Percentiles rank a stretch among this genome's conserved stretches.
These are phyloP conservation scores for Phycomyces blakesleeanus DNA, from an alignment of 192 early-diverging fungal species.

Conservation along the genomic window DNA sequence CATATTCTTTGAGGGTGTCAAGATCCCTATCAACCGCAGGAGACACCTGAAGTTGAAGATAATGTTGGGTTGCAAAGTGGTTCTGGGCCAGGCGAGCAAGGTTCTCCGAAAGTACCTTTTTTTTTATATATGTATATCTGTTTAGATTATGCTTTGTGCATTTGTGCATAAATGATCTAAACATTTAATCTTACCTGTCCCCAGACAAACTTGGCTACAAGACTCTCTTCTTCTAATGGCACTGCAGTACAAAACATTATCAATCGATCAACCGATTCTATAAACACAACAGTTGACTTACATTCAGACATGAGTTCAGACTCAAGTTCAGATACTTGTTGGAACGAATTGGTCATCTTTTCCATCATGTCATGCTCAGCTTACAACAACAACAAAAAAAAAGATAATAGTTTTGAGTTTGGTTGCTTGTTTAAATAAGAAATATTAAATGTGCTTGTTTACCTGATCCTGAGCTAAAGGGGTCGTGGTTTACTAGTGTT, in stretches of 20 bases:
- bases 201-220: slow-evolving; percentile 64
- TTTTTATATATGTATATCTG: slow-evolving; percentile 17
- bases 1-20: slow-evolving; percentile 32
- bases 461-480: slow-evolving; percentile 19
- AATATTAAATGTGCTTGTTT: no score
- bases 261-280: not conserved
- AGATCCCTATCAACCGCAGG: slow-evolving; percentile 54
- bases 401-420: not conserved
- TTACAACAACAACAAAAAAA: not conserved
- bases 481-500: slow-evolving; percentile 45
- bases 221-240: slow-evolving; percentile 45
- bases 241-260: slow-evolving; percentile 6
- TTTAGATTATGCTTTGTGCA: no score
- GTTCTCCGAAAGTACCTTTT: slow-evolving; percentile 60
- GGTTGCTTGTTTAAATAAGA: not conserved
- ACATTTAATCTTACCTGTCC: slow-evolving; percentile 16
- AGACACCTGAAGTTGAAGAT: slow-evolving; percentile 50
- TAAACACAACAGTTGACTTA: slow-evolving; percentile 18
- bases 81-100: slow-evolving; percentile 54
- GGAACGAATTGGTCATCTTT: slow-evolving; percentile 40
- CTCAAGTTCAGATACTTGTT: slow-evolving; percentile 48
- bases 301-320: slow-evolving; percentile 42
- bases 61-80: slow-evolving; percentile 61
- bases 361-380: slow-evolving; percentile 29
- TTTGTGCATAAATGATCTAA: no score